Percentiles rank a stretch among this genome's conserved stretches.
phyloP scores from a whole-genome alignment of 106 monocot genomes.

The Dioscorea dumetorum region DNA sequence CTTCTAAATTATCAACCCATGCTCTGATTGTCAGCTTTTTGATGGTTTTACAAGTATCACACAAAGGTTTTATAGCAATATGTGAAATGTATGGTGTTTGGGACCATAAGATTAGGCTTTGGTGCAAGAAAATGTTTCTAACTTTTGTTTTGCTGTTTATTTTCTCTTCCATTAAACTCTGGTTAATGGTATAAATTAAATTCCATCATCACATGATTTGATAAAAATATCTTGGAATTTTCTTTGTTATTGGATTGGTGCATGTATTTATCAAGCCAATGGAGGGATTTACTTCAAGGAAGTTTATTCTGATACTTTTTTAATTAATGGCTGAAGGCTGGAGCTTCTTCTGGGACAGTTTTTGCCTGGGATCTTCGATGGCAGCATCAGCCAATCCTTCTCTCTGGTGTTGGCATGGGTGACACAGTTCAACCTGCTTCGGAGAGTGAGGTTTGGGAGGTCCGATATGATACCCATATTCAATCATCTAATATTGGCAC shows the following conservation, averaged over 20 bases:
- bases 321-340: constrained; percentile 45
- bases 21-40: too few species aligned
- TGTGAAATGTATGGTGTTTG: too few species aligned
- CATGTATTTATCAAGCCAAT: not conserved
- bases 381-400: constrained; percentile 74
- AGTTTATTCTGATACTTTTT: constrained; percentile 1
- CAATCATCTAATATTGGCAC: constrained; percentile 39
- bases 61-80: too few species aligned
- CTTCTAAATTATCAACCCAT: too few species aligned
- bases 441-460: constrained; percentile 97
- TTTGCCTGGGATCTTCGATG: constrained; percentile 94
- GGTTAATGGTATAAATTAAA: not conserved
- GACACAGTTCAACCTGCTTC: constrained; percentile 31
- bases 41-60: too few species aligned
- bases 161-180: not conserved
- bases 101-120: too few species aligned
- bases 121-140: not conserved
- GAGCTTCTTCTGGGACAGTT: constrained; percentile 81
- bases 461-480: constrained; percentile 65
- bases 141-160: not conserved
- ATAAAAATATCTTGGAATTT: not conserved
- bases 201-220: not conserved
- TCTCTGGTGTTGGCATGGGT: constrained; percentile 48
- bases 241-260: not conserved
- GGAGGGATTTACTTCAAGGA: not conserved